Evolutionary conservation across 768 basidiomycete species (phyloP).

Genomic region (Russula griseocarnosa): DNA sequence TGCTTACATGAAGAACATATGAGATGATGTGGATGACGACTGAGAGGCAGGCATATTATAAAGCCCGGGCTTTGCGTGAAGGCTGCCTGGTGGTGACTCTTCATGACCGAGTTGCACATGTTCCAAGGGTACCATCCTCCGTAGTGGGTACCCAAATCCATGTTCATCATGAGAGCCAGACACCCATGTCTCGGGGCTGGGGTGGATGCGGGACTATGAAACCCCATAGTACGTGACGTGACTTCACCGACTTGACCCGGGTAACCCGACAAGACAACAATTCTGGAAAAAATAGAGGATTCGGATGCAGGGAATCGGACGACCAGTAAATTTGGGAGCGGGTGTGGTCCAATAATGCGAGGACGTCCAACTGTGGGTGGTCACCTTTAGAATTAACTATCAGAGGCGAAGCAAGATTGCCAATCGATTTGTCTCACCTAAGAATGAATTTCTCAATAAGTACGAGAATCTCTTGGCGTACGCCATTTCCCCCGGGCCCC

Average conservation of each 20-base stretch:
- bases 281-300: not conserved
- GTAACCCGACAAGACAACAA: not conserved
- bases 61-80: not conserved
- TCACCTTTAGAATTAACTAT: not conserved
- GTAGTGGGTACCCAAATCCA: constrained; percentile 24
- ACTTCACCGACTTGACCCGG: too few relatives aligned
- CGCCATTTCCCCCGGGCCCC: not conserved
- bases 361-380: not conserved
- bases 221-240: constrained; percentile 1
- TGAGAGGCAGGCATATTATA: constrained; percentile 20
- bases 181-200: not conserved
- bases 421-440: not conserved
- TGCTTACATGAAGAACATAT: constrained; percentile 22
- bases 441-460: not conserved
- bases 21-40: constrained; percentile 25
- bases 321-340: too few relatives aligned
- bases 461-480: constrained; percentile 4
- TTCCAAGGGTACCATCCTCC: constrained; percentile 25
- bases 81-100: not conserved
- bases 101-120: constrained; percentile 4
- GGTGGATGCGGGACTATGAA: not conserved
- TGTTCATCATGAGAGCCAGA: constrained; percentile 5
- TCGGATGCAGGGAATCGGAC: not conserved
- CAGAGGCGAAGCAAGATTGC: not conserved
- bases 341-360: not conserved